Percentiles rank a stretch among this genome's conserved stretches.
phyloP scores from a whole-genome alignment of 2,329 filamentous ascomycete genomes.

The Colletotrichum costaricense region DNA sequence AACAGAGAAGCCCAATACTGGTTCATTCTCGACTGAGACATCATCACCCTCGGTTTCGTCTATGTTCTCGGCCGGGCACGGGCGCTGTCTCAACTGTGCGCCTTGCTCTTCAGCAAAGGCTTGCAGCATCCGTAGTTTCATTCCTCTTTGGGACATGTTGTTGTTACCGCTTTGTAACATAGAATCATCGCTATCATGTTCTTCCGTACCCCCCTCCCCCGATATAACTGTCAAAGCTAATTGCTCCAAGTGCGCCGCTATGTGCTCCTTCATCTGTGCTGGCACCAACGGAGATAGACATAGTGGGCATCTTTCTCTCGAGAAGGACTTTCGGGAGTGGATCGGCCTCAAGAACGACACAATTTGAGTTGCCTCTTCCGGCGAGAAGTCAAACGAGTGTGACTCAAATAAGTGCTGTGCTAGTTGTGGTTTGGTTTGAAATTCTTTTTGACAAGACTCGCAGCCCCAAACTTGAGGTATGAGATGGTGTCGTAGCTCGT shows the following conservation, averaged over 20 bases:
- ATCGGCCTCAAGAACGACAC: neutral
- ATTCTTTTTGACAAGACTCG: neutral
- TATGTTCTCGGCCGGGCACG: too few species aligned
- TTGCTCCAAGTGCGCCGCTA: constrained; percentile 13
- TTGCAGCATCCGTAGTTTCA: neutral
- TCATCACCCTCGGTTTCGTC: too few species aligned
- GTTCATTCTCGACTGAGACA: too few species aligned
- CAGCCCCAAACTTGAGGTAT: constrained; percentile 12
- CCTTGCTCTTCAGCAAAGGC: constrained; percentile 9
- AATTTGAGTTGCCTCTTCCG: neutral
- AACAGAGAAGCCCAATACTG: too few species aligned
- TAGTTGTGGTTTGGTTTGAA: too few species aligned
- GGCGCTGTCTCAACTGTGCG: too few species aligned
- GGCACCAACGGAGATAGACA: neutral
- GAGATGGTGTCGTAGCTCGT: constrained; percentile 11
- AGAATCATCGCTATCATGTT: constrained; percentile 14
- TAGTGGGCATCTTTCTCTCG: constrained; percentile 3
- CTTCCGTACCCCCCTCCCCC: neutral
- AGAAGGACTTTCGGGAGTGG: neutral
- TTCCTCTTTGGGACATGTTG: constrained; percentile 9
- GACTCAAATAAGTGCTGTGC: neutral
- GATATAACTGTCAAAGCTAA: neutral
- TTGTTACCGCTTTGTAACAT: constrained; percentile 18
- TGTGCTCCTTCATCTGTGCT: constrained; percentile 6
- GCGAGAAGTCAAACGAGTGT: constrained; percentile 1